phyloP scores from a whole-genome alignment of 2,329 filamentous ascomycete species.

The Mollisia scopiformis region DNA sequence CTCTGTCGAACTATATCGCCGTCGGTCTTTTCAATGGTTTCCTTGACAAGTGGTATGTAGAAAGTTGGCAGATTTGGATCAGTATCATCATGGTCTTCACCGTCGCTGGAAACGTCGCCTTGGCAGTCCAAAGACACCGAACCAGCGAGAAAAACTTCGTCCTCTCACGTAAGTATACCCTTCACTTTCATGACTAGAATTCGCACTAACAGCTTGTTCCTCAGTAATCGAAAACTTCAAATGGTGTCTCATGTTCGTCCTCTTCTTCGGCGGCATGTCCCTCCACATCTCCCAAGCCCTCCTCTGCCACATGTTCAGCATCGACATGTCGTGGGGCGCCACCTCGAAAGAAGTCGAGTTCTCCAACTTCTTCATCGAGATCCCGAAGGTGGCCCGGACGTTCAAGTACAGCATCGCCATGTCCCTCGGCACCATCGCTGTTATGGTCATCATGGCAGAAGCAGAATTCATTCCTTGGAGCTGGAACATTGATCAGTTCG shows the following conservation, averaged over 20 bases:
- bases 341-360: conserved; percentile 82
- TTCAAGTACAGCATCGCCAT: conserved; percentile 56
- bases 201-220: neutral
- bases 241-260: conserved; percentile 73
- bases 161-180: conserved; percentile 39
- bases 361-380: conserved; percentile 82
- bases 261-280: conserved; percentile 81
- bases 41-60: conserved; percentile 79
- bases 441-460: conserved; percentile 59
- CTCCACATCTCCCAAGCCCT: conserved; percentile 81
- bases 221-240: conserved; percentile 65
- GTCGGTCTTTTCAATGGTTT: conserved; percentile 76
- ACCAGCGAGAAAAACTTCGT: conserved; percentile 64
- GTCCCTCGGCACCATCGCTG: conserved; percentile 57
- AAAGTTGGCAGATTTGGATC: conserved; percentile 80
- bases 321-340: conserved; percentile 85
- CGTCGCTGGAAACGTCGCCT: conserved; percentile 70
- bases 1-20: conserved; percentile 72
- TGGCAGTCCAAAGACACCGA: conserved; percentile 74
- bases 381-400: conserved; percentile 75
- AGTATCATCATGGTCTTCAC: conserved; percentile 79
- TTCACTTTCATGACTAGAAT: too few species aligned
- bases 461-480: conserved; percentile 65
- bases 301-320: conserved; percentile 79
- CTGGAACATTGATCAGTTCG: conserved; percentile 71